phyloP scores from a whole-genome alignment of 371 early-diverging fungal genomes.

The Mucor velutinosus region DNA sequence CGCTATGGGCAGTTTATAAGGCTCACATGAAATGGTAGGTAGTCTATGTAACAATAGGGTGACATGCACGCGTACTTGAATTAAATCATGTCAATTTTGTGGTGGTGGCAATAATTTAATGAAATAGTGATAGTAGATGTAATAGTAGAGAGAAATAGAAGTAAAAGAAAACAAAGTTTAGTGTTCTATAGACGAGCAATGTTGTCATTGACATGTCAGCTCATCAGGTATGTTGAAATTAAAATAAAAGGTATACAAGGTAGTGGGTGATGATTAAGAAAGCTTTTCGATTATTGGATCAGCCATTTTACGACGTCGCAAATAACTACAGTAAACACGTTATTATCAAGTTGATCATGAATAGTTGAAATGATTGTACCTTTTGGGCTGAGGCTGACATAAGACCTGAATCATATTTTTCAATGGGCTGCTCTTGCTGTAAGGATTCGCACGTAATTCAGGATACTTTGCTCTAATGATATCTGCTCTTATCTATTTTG shows the following conservation, averaged over 20 bases:
- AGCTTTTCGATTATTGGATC: slow-evolving; percentile 21
- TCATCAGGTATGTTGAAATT: neutral
- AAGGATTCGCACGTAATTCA: slow-evolving; percentile 50
- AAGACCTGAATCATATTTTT: slow-evolving; percentile 58
- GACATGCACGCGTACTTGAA: no score
- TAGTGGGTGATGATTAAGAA: neutral
- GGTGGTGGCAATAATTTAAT: neutral
- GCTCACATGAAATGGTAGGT: no score
- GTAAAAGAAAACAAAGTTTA: neutral
- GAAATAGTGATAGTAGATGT: no score
- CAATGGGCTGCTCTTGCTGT: slow-evolving; percentile 48
- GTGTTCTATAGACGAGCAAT: neutral
- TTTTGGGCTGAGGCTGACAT: slow-evolving; percentile 62
- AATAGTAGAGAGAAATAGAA: neutral
- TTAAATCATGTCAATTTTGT: neutral
- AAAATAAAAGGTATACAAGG: neutral
- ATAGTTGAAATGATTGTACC: slow-evolving; percentile 29
- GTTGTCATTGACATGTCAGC: neutral
- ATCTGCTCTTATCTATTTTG: slow-evolving; percentile 13
- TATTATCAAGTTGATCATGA: neutral
- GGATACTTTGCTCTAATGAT: slow-evolving; percentile 52
- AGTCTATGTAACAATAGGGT: no score
- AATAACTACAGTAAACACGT: slow-evolving; percentile 25
- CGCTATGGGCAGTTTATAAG: no score
- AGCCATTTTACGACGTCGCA: slow-evolving; percentile 41